Evolutionary conservation across 129 eudicot genomes (phyloP), one percentile per base, ranked within the genome.

Genomic region (Helichrysum umbraculigerum): DNA sequence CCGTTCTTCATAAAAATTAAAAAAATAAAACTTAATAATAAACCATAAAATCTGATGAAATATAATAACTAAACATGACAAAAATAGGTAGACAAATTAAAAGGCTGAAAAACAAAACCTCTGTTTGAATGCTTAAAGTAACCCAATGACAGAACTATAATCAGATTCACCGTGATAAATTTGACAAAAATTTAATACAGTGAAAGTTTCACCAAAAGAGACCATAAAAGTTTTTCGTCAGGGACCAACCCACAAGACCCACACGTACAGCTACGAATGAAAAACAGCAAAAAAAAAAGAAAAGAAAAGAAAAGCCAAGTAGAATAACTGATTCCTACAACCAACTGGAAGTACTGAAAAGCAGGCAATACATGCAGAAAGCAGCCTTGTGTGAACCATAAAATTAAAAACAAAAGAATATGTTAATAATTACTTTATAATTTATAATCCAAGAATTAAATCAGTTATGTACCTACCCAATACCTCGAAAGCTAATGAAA

Each of bases 191-290:
- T 3, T 47, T 47, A 47, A 30, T 7, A 25, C 52, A 65, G 57
- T 51, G n/a, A n/a, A n/a, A n/a, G n/a, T n/a, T 35, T 81, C 37
- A 86, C 90, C 87, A 47, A 72, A 86, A 83, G 58, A 86, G 87
- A 35, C 87, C 90, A 25, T 83, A 71, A 72, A 83, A 86, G 75
- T 86, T 86, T 76, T 87, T 83, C 17, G 85, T 83, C 73, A 86
- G 81, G 17, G 90, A 86, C 87, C 90, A 86, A 76, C 83, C 79
- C 58, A 86, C 87, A 74, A 86, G 87, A 4, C 87, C 85, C 78
- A 86, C 78, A 80, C 32, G n/a, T n/a, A n/a, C 90, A 86, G 70
- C 87, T 86, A 73, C 87, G 81, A 65, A 83, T 68, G 34, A 86
- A 86, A 81, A 86, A 86, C 2, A 87, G 87, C 54, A 86, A 75